A percentile compares a stretch with the other conserved stretches of the same genome.
phyloP scores from a whole-genome alignment of 2,329 filamentous ascomycete genomes.

The Volutella citrinella region DNA sequence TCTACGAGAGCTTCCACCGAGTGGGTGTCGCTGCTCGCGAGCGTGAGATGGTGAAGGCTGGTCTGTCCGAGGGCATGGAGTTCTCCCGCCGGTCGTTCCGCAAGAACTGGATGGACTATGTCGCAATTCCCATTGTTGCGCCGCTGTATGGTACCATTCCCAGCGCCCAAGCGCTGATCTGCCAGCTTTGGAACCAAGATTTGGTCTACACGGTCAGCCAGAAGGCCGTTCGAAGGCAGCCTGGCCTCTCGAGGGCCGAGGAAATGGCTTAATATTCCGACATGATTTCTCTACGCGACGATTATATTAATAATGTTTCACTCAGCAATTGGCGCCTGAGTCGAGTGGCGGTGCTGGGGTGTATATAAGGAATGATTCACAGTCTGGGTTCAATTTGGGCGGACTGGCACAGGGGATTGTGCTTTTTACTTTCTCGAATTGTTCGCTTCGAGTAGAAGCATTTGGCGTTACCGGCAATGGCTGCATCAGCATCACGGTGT shows the following conservation, averaged over 20 bases:
- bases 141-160: slow-evolving; percentile 67
- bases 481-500: slow-evolving; percentile 6
- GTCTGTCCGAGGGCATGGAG: slow-evolving; percentile 61
- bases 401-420: slow-evolving; percentile 1
- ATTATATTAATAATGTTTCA: no score
- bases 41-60: slow-evolving; percentile 64
- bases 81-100: slow-evolving; percentile 58
- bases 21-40: slow-evolving; percentile 58
- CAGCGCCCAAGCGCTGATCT: slow-evolving; percentile 63
- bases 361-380: no score
- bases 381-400: no score
- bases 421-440: not conserved
- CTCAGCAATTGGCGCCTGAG: no score
- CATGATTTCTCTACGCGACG: no score
- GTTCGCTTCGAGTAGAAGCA: slow-evolving; percentile 1
- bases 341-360: no score
- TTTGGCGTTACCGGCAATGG: slow-evolving; percentile 7
- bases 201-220: slow-evolving; percentile 71
- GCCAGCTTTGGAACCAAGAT: slow-evolving; percentile 67
- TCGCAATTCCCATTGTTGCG: slow-evolving; percentile 64
- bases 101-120: slow-evolving; percentile 59
- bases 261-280: slow-evolving; percentile 50
- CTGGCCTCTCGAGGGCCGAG: slow-evolving; percentile 41
- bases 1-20: slow-evolving; percentile 67
- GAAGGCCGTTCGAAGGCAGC: slow-evolving; percentile 57